These are phyloP conservation scores for Cladophialophora immunda DNA, from an alignment of 2,329 filamentous ascomycete species.

Conservation along the genomic window DNA sequence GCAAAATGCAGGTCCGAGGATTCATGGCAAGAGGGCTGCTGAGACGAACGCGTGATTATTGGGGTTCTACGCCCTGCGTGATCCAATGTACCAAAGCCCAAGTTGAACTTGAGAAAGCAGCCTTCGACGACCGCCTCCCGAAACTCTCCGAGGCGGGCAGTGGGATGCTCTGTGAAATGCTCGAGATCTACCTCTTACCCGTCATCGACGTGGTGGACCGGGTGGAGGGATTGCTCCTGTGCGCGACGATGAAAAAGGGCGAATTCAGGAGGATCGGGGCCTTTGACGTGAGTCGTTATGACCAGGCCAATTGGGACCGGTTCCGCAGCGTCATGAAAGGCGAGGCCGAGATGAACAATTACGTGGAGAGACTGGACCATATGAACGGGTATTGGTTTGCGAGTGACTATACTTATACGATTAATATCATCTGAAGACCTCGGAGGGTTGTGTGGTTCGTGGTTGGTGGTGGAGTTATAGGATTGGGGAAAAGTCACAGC, in stretches of 20 bases:
- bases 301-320: slow-evolving; percentile 41
- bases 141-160: slow-evolving; percentile 37
- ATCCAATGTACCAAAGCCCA: slow-evolving; percentile 36
- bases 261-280: slow-evolving; percentile 39
- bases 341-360: slow-evolving; percentile 40
- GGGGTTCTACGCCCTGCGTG: slow-evolving; percentile 39
- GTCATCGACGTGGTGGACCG: slow-evolving; percentile 41
- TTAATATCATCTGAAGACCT: slow-evolving; percentile 37
- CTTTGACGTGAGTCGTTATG: slow-evolving; percentile 38
- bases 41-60: slow-evolving; percentile 40
- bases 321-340: slow-evolving; percentile 41
- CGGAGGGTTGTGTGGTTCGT: not conserved
- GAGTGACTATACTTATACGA: slow-evolving; percentile 42
- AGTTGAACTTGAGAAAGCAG: slow-evolving; percentile 38
- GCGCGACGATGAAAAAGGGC: slow-evolving; percentile 41
- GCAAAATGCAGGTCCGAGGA: slow-evolving; percentile 37
- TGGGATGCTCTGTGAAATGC: slow-evolving; percentile 38
- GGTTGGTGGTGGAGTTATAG: not conserved
- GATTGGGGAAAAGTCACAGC: not conserved
- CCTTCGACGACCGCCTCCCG: slow-evolving; percentile 40
- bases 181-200: slow-evolving; percentile 40
- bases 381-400: slow-evolving; percentile 41
- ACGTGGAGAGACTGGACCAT: slow-evolving; percentile 40
- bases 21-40: slow-evolving; percentile 41
- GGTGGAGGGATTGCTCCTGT: slow-evolving; percentile 40